Evolutionary conservation across 2,329 filamentous ascomycete species (phyloP), one percentile per base, ranked within the genome.

Genomic region (Alternaria burnsii): DNA sequence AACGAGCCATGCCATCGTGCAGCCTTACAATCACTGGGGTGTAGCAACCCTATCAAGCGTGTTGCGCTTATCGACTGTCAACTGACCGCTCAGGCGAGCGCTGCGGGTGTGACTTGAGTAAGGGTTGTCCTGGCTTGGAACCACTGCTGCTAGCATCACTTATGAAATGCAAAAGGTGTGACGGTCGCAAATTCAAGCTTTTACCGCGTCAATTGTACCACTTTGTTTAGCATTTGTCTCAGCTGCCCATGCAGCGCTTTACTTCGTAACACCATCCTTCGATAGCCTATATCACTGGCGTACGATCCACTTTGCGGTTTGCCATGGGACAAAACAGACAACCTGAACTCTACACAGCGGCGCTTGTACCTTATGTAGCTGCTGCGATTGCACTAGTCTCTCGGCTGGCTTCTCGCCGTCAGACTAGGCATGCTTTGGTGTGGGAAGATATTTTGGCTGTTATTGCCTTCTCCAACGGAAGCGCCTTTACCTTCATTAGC

Each of bases 371-470:
- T 10, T 71, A 70, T 38, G 59, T 63, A 14, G 68, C 62, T 22
- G 69, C 68, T 18, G 62, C 67, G n/a, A 47, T 59, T 28, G 68
- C 65, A 36, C 47, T 71, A 20, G 56, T 63, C 30, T 50, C 63
- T 52, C 55, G 68, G 20, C 63, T 68, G 62, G 44, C 67, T 20
- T 60, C 65, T n/a, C 55, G 65, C 9, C 60, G 55, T 5, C 62
- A 63, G 20, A 65, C 58, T 20, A 65, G 58, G 47, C 54, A 59
- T 11, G 26, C 46, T n/a, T 57, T 71, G 44, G 55, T 65, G 12
- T 71, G 69, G 69, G 69, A 70, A 34, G 69, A 71, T 52, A 67
- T 65, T 47, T 20, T 70, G 30, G 64, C 69, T 12, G 60, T 68
- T 2, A 44, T 71, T 24, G 66, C 69, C 14, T 71, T 71, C 41